A percentile compares a stretch with the other conserved stretches of the same genome.
These are phyloP conservation scores for Apophysomyces ossiformis DNA, from an alignment of 371 early-diverging fungal genomes.

Conservation along the genomic window DNA sequence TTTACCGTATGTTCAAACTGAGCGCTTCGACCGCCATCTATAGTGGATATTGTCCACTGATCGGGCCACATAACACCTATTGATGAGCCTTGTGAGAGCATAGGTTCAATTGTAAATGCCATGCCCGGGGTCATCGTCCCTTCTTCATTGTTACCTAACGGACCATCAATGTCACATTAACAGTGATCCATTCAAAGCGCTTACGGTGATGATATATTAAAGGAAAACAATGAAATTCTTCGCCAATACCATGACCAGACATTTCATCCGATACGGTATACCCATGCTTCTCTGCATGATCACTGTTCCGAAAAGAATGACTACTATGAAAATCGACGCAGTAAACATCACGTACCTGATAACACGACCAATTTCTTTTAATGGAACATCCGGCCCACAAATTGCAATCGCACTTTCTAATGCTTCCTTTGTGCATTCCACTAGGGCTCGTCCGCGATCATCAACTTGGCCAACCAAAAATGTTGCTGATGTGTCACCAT, in stretches of 20 bases:
- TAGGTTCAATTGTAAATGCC: constrained; percentile 88
- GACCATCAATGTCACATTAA: background rate
- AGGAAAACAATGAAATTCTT: constrained; percentile 67
- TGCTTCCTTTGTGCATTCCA: constrained; percentile 72
- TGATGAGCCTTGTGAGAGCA: constrained; percentile 80
- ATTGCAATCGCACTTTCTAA: constrained; percentile 76
- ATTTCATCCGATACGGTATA: constrained; percentile 76
- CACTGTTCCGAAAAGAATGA: constrained; percentile 27
- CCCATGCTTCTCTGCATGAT: constrained; percentile 56
- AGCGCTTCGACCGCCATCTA: constrained; percentile 85
- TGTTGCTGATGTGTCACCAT: constrained; percentile 88
- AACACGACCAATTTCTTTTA: constrained; percentile 72
- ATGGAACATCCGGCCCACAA: constrained; percentile 78
- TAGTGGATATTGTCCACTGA: constrained; percentile 84
- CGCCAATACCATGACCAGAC: constrained; percentile 91
- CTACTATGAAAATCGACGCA: background rate
- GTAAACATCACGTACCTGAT: constrained; percentile 52
- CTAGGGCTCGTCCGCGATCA: constrained; percentile 62
- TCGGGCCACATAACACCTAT: constrained; percentile 83
- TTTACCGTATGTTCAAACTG: constrained; percentile 88
- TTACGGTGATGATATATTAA: constrained; percentile 67
- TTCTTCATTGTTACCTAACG: constrained; percentile 57
- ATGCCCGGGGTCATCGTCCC: constrained; percentile 76
- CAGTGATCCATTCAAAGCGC: background rate
- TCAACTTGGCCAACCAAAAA: constrained; percentile 85